Evolutionary conservation across 2,329 filamentous ascomycete species (phyloP).

Genomic region (Nemania diffusa): DNA sequence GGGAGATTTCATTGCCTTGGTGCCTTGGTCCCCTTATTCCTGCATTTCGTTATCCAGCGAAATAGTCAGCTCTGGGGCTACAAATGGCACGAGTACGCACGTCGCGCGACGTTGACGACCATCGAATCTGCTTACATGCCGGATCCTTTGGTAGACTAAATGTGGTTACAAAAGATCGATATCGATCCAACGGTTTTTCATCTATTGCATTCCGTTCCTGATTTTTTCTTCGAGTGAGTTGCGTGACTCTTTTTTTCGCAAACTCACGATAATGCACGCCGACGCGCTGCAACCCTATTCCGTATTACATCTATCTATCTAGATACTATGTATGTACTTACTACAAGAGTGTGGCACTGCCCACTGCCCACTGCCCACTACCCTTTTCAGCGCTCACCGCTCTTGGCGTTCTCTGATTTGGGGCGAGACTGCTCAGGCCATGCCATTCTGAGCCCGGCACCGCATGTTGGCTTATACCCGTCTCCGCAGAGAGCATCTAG

Average conservation of each 20-base stretch:
- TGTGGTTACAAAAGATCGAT: slow-evolving; percentile 4
- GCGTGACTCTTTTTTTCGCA: not conserved
- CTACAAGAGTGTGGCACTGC: slow-evolving; percentile 11
- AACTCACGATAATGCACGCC: slow-evolving; percentile 15
- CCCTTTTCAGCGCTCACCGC: slow-evolving; percentile 25
- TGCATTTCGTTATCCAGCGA: slow-evolving; percentile 23
- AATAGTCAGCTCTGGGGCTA: slow-evolving; percentile 10
- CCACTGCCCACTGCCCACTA: slow-evolving; percentile 27
- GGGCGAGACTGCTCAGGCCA: slow-evolving; percentile 12
- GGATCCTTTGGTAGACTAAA: slow-evolving; percentile 11
- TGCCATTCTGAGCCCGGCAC: slow-evolving; percentile 25
- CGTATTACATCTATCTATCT: no score
- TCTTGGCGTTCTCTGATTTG: slow-evolving; percentile 28
- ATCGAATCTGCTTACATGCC: not conserved
- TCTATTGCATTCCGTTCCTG: slow-evolving; percentile 13
- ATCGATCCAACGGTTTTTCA: slow-evolving; percentile 9
- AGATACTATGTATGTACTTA: no score
- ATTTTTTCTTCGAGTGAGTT: not conserved
- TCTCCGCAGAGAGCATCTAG: slow-evolving; percentile 27
- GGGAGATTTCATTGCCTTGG: slow-evolving; percentile 24
- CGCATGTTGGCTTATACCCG: slow-evolving; percentile 12
- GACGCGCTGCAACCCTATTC: slow-evolving; percentile 33
- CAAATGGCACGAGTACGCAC: slow-evolving; percentile 1
- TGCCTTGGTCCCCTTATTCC: slow-evolving; percentile 23
- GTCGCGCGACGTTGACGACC: slow-evolving; percentile 1